These are phyloP conservation scores for Blepharisma undulans DNA, from an alignment of 169 alveolate species.

Conservation along the genomic window DNA sequence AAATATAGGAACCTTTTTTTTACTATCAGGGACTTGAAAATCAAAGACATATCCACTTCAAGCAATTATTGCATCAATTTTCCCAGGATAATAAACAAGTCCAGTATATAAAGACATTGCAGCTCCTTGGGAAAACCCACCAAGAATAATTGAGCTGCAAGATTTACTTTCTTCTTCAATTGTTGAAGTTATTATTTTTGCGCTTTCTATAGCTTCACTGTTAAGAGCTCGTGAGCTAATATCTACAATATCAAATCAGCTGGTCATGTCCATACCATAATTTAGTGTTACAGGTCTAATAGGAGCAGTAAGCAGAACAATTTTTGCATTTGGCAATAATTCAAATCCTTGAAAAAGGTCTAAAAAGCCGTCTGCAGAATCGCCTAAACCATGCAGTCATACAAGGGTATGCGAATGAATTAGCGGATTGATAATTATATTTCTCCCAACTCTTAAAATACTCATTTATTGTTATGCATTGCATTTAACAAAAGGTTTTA, in stretches of 20 bases:
- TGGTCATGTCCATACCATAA: conserved; percentile 43
- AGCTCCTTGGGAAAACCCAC: conserved; percentile 84
- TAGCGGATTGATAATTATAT: conserved; percentile 44
- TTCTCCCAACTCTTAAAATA: background rate
- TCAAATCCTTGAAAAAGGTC: conserved; percentile 49
- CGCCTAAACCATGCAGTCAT: conserved; percentile 83
- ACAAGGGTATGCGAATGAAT: conserved; percentile 61
- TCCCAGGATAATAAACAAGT: conserved; percentile 44
- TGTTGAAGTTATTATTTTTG: conserved; percentile 23
- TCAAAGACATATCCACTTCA: conserved; percentile 63
- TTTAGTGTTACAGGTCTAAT: conserved; percentile 48
- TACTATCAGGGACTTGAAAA: conserved; percentile 34
- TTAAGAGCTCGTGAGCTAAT: background rate
- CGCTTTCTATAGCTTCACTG: conserved; percentile 30
- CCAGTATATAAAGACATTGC: conserved; percentile 56
- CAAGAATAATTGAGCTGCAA: conserved; percentile 56
- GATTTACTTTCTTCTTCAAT: conserved; percentile 53
- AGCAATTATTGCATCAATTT: conserved; percentile 63
- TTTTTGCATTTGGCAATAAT: conserved; percentile 53
- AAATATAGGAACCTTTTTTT: conserved; percentile 58
- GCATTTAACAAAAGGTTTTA: no score
- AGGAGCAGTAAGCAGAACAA: conserved; percentile 75
- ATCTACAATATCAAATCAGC: conserved; percentile 72
- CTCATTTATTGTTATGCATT: background rate
- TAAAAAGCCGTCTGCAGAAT: conserved; percentile 60